These are phyloP conservation scores for Telopea speciosissima DNA, from an alignment of 177 flowering plant species.

Conservation along the genomic window DNA sequence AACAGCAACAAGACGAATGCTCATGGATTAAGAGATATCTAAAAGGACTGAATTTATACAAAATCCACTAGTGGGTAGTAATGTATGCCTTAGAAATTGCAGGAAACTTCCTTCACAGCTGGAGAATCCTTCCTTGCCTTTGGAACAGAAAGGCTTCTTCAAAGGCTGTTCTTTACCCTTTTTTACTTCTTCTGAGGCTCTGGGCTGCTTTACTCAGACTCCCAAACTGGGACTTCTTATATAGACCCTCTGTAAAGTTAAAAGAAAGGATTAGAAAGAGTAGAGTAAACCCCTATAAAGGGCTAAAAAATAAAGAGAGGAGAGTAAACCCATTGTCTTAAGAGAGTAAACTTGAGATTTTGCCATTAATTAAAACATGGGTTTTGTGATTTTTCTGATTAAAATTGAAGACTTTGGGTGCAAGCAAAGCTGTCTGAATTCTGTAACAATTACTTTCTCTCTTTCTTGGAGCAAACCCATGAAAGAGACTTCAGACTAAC, in stretches of 20 bases:
- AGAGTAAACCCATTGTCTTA: too few species aligned
- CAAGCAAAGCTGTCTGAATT: background rate
- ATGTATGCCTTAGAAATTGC: constrained; percentile 8
- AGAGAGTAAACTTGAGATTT: too few species aligned
- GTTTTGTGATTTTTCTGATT: too few species aligned
- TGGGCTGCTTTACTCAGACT: constrained; percentile 11
- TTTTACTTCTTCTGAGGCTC: constrained; percentile 14
- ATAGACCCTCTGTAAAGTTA: constrained; percentile 12
- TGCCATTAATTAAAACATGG: too few species aligned
- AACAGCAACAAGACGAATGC: background rate
- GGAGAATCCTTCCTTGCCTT: constrained; percentile 32
- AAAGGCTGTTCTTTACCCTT: constrained; percentile 14
- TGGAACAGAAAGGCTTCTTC: constrained; percentile 15
- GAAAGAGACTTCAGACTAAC: background rate
- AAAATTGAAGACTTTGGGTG: background rate
- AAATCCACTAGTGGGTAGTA: background rate
- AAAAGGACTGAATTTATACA: background rate
- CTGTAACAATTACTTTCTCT: background rate
- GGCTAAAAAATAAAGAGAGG: too few species aligned
- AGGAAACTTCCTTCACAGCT: constrained; percentile 9
- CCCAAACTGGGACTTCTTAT: constrained; percentile 13
- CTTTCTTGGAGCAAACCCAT: background rate
- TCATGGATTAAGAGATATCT: background rate
- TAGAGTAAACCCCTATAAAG: background rate
- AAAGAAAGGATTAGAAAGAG: background rate